A percentile compares a stretch with the other conserved stretches of the same genome.
phyloP scores from a whole-genome alignment of 2,329 filamentous ascomycete species.

The Diaporthe aspalathi region DNA sequence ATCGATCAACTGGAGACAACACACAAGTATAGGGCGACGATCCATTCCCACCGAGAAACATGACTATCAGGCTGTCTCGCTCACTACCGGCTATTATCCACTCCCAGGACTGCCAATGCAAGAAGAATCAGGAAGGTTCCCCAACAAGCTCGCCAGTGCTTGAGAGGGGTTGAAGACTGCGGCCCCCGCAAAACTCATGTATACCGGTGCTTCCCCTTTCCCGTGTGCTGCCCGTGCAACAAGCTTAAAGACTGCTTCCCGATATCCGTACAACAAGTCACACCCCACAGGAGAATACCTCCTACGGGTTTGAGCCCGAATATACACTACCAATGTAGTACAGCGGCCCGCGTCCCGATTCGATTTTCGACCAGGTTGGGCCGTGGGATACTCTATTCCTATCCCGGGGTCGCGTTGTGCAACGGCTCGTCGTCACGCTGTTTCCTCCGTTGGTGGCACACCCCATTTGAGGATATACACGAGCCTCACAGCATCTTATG shows the following conservation, averaged over 20 bases:
- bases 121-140: no score
- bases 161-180: not conserved
- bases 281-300: not conserved
- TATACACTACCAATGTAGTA: not conserved
- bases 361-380: not conserved
- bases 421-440: not conserved
- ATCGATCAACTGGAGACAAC: not conserved
- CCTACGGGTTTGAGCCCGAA: not conserved
- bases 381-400: not conserved
- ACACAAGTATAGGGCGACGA: constrained; percentile 18
- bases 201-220: not conserved
- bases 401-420: constrained; percentile 7
- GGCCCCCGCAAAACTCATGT: not conserved
- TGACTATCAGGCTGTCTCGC: not conserved
- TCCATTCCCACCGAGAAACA: constrained; percentile 16
- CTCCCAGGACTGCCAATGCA: not conserved
- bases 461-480: not conserved
- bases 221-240: constrained; percentile 9
- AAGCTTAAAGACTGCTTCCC: constrained; percentile 5
- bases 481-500: not conserved
- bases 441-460: not conserved
- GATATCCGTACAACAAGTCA: not conserved
- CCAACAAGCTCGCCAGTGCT: not conserved
- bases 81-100: not conserved
- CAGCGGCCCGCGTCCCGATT: not conserved